Percentiles rank a stretch among this genome's conserved stretches.
Conservation (phyloP, 306 rosid genomes). For the Sphenostylis stenocarpa region DNA sequence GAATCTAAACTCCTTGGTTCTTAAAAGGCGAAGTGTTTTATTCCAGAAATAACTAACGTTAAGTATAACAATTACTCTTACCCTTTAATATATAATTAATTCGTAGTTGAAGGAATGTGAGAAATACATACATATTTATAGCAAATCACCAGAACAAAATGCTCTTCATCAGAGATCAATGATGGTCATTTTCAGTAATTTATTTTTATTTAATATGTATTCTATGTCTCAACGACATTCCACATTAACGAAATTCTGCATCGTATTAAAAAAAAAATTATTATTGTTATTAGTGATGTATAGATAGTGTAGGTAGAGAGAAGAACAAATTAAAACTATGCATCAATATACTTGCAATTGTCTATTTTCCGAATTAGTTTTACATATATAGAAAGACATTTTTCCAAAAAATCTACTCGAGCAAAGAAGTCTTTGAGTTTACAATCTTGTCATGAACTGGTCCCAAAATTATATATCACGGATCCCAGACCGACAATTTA, state of each 20-base stretch:
- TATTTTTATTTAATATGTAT: not conserved
- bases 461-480: not conserved
- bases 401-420: constrained; percentile 12
- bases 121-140: not conserved
- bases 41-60: constrained; percentile 27
- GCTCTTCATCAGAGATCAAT: constrained; percentile 10
- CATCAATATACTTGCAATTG: not conserved
- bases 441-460: not conserved
- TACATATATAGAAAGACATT: not conserved
- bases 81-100: constrained; percentile 2
- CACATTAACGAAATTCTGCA: not conserved
- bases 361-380: not conserved
- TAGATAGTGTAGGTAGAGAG: not conserved
- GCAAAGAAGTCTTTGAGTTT: constrained; percentile 39
- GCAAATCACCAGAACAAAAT: constrained; percentile 11
- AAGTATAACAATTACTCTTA: constrained; percentile 24
- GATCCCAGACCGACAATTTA: constrained; percentile 11
- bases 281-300: not conserved
- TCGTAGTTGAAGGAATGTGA: constrained; percentile 17
- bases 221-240: not conserved
- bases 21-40: constrained; percentile 38
- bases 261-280: not conserved
- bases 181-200: not conserved
- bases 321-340: not conserved
- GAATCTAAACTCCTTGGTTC: constrained; percentile 35